phyloP scores from a whole-genome alignment of 192 early-diverging fungal genomes.

The Coemansia sp. region DNA sequence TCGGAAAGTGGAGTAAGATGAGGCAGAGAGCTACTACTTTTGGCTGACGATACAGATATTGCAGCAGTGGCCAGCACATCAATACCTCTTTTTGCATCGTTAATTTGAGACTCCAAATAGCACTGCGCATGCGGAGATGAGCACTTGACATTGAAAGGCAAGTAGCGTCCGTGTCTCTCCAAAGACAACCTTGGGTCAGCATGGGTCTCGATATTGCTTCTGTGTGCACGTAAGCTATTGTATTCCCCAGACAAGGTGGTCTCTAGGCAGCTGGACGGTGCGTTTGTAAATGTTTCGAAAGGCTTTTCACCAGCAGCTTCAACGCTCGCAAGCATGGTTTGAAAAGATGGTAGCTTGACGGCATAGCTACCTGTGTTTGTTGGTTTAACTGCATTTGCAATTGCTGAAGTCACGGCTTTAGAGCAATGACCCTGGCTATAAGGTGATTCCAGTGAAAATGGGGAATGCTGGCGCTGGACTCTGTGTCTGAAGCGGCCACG shows the following conservation, averaged over 20 bases:
- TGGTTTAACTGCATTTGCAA: not conserved
- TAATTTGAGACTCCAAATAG: slow-evolving; percentile 28
- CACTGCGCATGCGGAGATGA: slow-evolving; percentile 2
- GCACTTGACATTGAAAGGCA: not conserved
- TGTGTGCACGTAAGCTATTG: not conserved
- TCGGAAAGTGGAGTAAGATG: slow-evolving; percentile 50
- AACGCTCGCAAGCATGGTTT: slow-evolving; percentile 26
- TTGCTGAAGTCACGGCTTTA: not conserved
- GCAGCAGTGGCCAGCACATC: slow-evolving; percentile 50
- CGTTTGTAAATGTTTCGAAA: not conserved
- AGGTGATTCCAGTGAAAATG: not conserved
- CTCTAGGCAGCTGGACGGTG: not conserved
- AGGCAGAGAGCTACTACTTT: slow-evolving; percentile 34
- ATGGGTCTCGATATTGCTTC: not conserved
- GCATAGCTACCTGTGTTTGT: not conserved
- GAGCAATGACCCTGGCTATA: not conserved
- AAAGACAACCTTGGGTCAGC: not conserved
- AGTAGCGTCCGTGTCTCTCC: not conserved
- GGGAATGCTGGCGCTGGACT: not conserved
- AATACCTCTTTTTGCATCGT: slow-evolving; percentile 46
- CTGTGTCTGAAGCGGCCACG: not conserved
- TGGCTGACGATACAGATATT: slow-evolving; percentile 41
- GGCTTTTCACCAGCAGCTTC: not conserved
- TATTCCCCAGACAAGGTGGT: not conserved
- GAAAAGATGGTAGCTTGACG: slow-evolving; percentile 42